These are phyloP conservation scores for Saccharomycopsis hybrid DNA, from an alignment of 1,139 yeast genomes.

Conservation along the genomic window DNA sequence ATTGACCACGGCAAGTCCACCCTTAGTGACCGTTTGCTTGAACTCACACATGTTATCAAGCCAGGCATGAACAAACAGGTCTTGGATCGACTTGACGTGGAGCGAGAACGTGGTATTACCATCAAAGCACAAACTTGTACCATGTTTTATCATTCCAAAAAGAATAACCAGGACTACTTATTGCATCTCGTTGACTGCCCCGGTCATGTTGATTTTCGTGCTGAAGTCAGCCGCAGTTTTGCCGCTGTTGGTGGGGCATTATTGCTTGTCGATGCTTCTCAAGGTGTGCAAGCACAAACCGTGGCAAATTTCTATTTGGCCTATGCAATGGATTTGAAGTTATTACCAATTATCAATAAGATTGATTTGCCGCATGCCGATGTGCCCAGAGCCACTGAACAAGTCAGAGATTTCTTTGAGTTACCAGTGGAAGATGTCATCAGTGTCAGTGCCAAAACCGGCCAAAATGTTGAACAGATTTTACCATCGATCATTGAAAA, in stretches of 20 bases:
- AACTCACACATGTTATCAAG: conserved; percentile 81
- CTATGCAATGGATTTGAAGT: conserved; percentile 70
- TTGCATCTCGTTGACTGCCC: conserved; percentile 95
- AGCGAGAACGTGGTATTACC: conserved; percentile 92
- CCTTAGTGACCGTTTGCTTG: conserved; percentile 77
- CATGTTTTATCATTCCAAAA: conserved; percentile 71
- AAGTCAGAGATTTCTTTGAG: conserved; percentile 79
- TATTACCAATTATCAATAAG: conserved; percentile 87
- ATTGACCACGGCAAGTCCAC: conserved; percentile 98
- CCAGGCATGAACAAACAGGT: conserved; percentile 79
- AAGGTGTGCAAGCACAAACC: conserved; percentile 96
- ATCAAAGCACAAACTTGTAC: conserved; percentile 96
- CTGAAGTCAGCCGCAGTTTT: conserved; percentile 88
- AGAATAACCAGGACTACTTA: conserved; percentile 55
- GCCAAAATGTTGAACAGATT: conserved; percentile 65
- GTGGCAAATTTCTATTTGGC: conserved; percentile 94
- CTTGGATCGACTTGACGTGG: conserved; percentile 88
- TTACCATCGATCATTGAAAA: conserved; percentile 74
- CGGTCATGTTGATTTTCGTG: conserved; percentile 94
- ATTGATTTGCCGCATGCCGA: conserved; percentile 89
- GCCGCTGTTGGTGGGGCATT: conserved; percentile 97
- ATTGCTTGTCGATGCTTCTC: conserved; percentile 85
- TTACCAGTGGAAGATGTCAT: conserved; percentile 68
- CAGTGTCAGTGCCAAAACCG: conserved; percentile 90
- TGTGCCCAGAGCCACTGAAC: conserved; percentile 72